A percentile compares a stretch with the other conserved stretches of the same genome.
Conservation (phyloP, 805 yeast species). For the Clavispora phyllophila region DNA sequence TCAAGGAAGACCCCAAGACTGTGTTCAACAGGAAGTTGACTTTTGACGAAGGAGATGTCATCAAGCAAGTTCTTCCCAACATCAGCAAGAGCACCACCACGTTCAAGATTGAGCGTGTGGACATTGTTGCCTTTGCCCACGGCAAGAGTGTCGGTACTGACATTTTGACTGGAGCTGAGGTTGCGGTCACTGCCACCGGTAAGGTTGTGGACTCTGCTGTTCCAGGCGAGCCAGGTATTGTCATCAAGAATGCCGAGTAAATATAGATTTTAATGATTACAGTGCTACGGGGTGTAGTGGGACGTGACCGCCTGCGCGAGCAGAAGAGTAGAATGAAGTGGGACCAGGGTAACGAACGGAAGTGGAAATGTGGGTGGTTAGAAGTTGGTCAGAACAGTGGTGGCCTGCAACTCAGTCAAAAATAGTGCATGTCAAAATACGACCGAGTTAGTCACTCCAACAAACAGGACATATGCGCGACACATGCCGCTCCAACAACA, state of each 20-base stretch:
- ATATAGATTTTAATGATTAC: neutral
- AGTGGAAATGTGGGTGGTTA: no score
- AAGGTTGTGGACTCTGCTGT: constrained; percentile 78
- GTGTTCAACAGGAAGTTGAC: constrained; percentile 88
- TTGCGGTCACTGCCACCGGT: constrained; percentile 56
- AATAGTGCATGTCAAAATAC: no score
- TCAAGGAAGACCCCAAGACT: constrained; percentile 60
- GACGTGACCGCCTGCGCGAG: no score
- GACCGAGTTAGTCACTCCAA: no score
- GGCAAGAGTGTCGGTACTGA: constrained; percentile 63
- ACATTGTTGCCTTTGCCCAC: constrained; percentile 57
- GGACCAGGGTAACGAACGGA: no score
- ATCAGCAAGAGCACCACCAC: constrained; percentile 63
- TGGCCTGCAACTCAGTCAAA: no score
- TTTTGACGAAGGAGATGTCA: constrained; percentile 69
- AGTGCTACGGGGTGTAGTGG: neutral
- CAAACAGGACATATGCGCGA: no score
- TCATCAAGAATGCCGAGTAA: constrained; percentile 53
- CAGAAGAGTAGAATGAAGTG: no score
- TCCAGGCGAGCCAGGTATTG: constrained; percentile 91
- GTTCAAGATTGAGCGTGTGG: constrained; percentile 47
- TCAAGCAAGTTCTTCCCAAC: constrained; percentile 50
- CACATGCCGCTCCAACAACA: no score
- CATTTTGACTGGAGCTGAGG: constrained; percentile 62
- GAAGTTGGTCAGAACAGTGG: no score